These are phyloP conservation scores for Parmales sp. DNA, from an alignment of 108 stramenopile species.

Conservation along the genomic window DNA sequence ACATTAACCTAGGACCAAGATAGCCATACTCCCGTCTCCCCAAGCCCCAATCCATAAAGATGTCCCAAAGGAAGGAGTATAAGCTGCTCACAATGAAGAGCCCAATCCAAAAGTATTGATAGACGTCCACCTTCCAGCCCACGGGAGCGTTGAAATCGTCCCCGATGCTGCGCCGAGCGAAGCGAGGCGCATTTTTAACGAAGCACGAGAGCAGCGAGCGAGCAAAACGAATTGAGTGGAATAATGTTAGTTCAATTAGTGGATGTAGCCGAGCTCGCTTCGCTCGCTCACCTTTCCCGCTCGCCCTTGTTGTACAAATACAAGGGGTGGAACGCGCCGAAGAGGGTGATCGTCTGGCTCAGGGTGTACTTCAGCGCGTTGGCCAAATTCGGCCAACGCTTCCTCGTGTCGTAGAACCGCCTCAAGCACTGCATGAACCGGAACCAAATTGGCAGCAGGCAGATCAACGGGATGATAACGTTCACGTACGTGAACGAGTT, in stretches of 20 bases:
- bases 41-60: constrained; percentile 87
- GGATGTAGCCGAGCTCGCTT: too few relatives aligned
- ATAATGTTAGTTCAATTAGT: too few relatives aligned
- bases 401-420: constrained; percentile 62
- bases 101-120: constrained; percentile 65
- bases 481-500: constrained; percentile 54
- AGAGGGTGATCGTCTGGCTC: constrained; percentile 77
- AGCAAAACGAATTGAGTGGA: too few relatives aligned
- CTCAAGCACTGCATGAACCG: constrained; percentile 87
- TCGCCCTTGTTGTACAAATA: constrained; percentile 25
- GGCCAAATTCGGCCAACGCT: constrained; percentile 67
- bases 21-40: constrained; percentile 50
- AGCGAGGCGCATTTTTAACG: too few relatives aligned
- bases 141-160: constrained; percentile 5
- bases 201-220: too few relatives aligned
- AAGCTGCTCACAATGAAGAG: constrained; percentile 65
- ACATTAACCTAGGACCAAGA: constrained; percentile 76
- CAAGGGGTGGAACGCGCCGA: constrained; percentile 74
- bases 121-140: constrained; percentile 12
- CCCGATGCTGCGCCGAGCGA: neutral
- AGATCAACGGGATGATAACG: constrained; percentile 63
- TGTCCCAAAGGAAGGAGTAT: constrained; percentile 80
- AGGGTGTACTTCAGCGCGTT: constrained; percentile 85
- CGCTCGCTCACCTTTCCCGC: too few relatives aligned
- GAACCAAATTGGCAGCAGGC: constrained; percentile 67